These are phyloP conservation scores for Eimeria acervulina DNA, from an alignment of 169 alveolate genomes.

Conservation along the genomic window DNA sequence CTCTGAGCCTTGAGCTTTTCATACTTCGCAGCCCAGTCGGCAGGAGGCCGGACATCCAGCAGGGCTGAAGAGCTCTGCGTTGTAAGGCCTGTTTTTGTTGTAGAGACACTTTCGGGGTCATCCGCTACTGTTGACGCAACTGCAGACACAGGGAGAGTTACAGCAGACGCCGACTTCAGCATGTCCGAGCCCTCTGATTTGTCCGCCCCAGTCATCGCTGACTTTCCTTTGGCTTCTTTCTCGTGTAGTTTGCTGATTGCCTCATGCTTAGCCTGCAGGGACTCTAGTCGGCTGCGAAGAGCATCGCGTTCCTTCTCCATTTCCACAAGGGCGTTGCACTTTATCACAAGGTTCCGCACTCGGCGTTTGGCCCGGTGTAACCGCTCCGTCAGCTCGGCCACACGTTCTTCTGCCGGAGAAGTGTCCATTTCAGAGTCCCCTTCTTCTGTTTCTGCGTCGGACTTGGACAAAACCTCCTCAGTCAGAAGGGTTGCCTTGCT, in stretches of 20 bases:
- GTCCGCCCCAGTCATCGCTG: not conserved
- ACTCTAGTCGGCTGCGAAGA: slow-evolving; percentile 51
- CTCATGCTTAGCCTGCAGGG: slow-evolving; percentile 67
- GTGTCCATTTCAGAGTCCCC: slow-evolving; percentile 54
- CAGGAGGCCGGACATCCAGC: slow-evolving; percentile 38
- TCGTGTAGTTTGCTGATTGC: not conserved
- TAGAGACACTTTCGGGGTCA: not conserved
- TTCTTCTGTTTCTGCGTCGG: slow-evolving; percentile 75
- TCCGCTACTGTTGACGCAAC: not conserved
- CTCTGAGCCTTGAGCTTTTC: slow-evolving; percentile 55
- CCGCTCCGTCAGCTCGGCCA: slow-evolving; percentile 62
- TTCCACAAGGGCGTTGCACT: slow-evolving; percentile 71
- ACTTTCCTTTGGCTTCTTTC: not conserved
- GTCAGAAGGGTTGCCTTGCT: slow-evolving; percentile 57
- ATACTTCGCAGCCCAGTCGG: slow-evolving; percentile 50
- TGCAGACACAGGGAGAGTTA: slow-evolving; percentile 33
- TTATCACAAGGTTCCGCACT: slow-evolving; percentile 63
- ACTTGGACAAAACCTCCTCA: slow-evolving; percentile 65
- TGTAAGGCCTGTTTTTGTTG: slow-evolving; percentile 1
- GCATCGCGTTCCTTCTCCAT: slow-evolving; percentile 66
- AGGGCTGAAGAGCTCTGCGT: slow-evolving; percentile 71
- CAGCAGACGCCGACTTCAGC: slow-evolving; percentile 60
- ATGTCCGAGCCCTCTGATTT: not conserved
- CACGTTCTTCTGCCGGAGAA: slow-evolving; percentile 44
- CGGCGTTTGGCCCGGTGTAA: slow-evolving; percentile 69